Evolutionary conservation across 139 green algal species (phyloP).

Genomic region (Chlorella sp.): DNA sequence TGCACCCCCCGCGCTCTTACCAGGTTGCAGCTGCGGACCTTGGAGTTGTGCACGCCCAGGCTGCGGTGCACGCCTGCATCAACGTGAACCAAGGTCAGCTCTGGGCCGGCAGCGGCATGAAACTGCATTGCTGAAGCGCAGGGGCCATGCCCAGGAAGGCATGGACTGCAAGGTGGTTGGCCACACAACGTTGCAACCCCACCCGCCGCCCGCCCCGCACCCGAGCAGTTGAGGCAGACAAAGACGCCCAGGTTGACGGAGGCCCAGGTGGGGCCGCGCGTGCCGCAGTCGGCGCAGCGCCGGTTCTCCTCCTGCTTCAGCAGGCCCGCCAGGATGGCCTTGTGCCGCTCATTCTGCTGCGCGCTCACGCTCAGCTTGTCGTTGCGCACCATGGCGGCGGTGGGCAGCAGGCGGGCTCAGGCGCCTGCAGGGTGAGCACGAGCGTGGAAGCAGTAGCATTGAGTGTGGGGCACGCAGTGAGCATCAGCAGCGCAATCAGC

Average conservation of each 20-base stretch:
- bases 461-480: no score
- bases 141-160: no score
- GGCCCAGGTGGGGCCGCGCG: conserved; percentile 86
- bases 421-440: no score
- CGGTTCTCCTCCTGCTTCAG: conserved; percentile 84
- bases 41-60: conserved; percentile 89
- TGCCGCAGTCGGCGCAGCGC: conserved; percentile 82
- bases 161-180: no score
- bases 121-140: no score
- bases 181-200: no score
- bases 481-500: neutral
- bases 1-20: neutral
- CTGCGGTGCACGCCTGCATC: conserved; percentile 82
- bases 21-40: conserved; percentile 84
- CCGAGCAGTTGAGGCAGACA: conserved; percentile 90
- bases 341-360: conserved; percentile 84
- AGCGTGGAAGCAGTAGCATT: no score
- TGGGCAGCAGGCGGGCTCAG: neutral
- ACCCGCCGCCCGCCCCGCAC: neutral
- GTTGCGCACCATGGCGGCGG: conserved; percentile 47
- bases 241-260: conserved; percentile 90
- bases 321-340: conserved; percentile 65
- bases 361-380: conserved; percentile 73
- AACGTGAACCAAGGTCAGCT: no score
- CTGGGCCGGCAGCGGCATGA: no score